phyloP scores from a whole-genome alignment of 345 rosid genomes.

The Linum usitatissimum region DNA sequence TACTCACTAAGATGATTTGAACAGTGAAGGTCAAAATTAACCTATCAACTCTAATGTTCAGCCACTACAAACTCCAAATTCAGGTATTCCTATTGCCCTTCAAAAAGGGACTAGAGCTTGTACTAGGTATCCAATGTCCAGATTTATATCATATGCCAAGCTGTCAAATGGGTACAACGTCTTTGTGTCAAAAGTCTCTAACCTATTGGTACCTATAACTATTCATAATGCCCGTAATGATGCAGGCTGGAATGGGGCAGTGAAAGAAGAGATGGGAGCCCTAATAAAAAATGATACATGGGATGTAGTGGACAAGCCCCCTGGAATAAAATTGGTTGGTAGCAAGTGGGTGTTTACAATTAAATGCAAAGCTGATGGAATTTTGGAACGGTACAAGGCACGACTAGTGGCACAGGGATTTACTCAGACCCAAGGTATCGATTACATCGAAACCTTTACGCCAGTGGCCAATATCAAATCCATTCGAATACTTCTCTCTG shows the following conservation, averaged over 20 bases:
- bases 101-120: too few species aligned
- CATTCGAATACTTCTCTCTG: not conserved
- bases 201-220: not conserved
- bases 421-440: conserved; percentile 7
- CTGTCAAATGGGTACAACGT: not conserved
- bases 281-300: too few species aligned
- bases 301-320: too few species aligned
- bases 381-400: not conserved
- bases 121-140: too few species aligned
- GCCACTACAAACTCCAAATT: too few species aligned
- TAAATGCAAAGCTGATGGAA: not conserved
- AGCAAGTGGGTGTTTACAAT: conserved; percentile 4
- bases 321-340: too few species aligned
- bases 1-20: too few species aligned
- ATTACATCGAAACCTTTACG: conserved; percentile 3
- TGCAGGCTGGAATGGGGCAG: not conserved
- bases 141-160: too few species aligned
- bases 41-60: too few species aligned
- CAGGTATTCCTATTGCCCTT: too few species aligned
- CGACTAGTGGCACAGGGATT: not conserved
- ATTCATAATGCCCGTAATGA: not conserved
- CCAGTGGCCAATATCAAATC: conserved; percentile 1
- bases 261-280: not conserved
- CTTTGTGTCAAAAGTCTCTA: not conserved
- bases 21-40: too few species aligned